Percentiles rank a stretch among this genome's conserved stretches.
Conservation (phyloP, 1,284 basidiomycete genomes). For the Schizophyllum commune region DNA sequence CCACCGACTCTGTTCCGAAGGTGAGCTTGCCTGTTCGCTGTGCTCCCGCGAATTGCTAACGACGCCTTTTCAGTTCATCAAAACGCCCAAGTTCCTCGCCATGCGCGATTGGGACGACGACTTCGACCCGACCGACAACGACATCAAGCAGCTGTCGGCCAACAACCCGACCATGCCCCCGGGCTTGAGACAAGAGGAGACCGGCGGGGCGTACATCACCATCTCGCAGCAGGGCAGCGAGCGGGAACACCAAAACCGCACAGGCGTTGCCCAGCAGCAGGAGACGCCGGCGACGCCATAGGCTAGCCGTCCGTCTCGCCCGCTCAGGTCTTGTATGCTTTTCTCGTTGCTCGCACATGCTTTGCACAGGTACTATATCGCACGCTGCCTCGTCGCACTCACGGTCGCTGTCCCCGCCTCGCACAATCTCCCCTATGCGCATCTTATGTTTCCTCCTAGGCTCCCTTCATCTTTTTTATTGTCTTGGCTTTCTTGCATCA, state of each 20-base stretch:
- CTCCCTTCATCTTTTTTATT: slow-evolving; percentile 9
- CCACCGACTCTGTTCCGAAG: slow-evolving; percentile 95
- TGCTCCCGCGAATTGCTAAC: slow-evolving; percentile 5
- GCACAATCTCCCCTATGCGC: slow-evolving; percentile 15
- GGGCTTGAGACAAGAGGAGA: slow-evolving; percentile 53
- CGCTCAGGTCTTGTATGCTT: slow-evolving; percentile 13
- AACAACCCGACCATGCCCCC: slow-evolving; percentile 54
- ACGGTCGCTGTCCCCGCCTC: slow-evolving; percentile 1
- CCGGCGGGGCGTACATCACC: slow-evolving; percentile 78
- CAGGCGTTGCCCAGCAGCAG: slow-evolving; percentile 20
- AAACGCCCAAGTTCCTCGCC: slow-evolving; percentile 70
- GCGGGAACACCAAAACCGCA: slow-evolving; percentile 36
- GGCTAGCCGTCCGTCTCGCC: slow-evolving; percentile 1
- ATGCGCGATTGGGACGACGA: slow-evolving; percentile 71
- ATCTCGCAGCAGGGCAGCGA: slow-evolving; percentile 70
- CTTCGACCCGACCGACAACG: slow-evolving; percentile 56
- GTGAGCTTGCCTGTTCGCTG: slow-evolving; percentile 31
- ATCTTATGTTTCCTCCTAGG: slow-evolving; percentile 12
- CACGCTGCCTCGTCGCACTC: background rate
- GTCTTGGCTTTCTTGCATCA: slow-evolving; percentile 9
- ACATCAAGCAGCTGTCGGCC: slow-evolving; percentile 44
- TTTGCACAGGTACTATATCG: slow-evolving; percentile 12
- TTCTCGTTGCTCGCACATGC: slow-evolving; percentile 17
- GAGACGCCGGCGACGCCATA: slow-evolving; percentile 3
- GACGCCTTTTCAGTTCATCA: slow-evolving; percentile 58